These are phyloP conservation scores for Huiozyma sinensis DNA, from an alignment of 805 yeast genomes.

Conservation along the genomic window DNA sequence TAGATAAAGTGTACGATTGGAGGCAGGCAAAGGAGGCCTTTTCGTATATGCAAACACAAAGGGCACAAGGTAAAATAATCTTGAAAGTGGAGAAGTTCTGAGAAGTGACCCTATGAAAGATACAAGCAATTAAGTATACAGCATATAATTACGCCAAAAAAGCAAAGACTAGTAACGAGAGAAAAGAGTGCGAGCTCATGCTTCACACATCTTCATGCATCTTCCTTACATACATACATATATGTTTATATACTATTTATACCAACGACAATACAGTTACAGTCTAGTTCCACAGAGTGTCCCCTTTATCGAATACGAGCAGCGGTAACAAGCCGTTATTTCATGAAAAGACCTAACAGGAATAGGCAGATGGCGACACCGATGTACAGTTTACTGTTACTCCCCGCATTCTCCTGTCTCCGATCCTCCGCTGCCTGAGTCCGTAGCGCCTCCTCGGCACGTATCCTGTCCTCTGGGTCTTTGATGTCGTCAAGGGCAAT, in stretches of 20 bases:
- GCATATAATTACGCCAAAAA: background rate
- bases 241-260: too few relatives aligned
- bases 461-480: slow-evolving; percentile 65
- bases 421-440: slow-evolving; percentile 5
- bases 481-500: slow-evolving; percentile 31
- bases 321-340: slow-evolving; percentile 7
- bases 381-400: slow-evolving; percentile 16
- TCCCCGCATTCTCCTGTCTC: slow-evolving; percentile 6
- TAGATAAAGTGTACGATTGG: slow-evolving; percentile 51
- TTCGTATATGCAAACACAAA: slow-evolving; percentile 38
- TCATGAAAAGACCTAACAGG: slow-evolving; percentile 24
- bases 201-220: background rate
- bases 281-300: too few relatives aligned
- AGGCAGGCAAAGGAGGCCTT: slow-evolving; percentile 44
- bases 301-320: too few relatives aligned
- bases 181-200: background rate
- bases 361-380: slow-evolving; percentile 28
- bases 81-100: slow-evolving; percentile 33
- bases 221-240: background rate
- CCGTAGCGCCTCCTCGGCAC: slow-evolving; percentile 30
- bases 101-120: background rate
- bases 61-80: slow-evolving; percentile 61
- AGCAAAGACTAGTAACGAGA: background rate
- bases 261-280: too few relatives aligned
- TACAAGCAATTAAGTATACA: background rate